phyloP scores from a whole-genome alignment of 768 basidiomycete genomes.

The Macrolepiota dolichaula region DNA sequence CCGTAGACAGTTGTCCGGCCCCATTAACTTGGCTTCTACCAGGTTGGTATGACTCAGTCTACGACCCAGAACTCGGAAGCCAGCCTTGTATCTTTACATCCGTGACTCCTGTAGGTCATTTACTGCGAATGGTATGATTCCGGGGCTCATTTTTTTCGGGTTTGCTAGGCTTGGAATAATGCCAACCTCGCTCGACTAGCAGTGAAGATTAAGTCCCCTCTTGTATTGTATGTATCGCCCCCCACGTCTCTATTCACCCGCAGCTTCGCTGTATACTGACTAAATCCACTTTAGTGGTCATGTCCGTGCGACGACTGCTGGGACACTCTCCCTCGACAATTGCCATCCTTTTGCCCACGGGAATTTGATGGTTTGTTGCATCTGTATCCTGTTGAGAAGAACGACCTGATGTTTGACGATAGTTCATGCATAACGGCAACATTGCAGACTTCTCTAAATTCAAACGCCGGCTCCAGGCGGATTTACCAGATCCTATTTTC shows the following conservation, averaged over 20 bases:
- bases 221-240: constrained; percentile 74
- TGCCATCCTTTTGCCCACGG: constrained; percentile 94
- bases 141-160: neutral
- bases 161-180: constrained; percentile 89
- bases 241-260: neutral
- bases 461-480: constrained; percentile 76
- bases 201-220: constrained; percentile 93
- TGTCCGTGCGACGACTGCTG: constrained; percentile 91
- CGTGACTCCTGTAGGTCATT: constrained; percentile 69
- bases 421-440: constrained; percentile 98
- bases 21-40: neutral
- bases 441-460: constrained; percentile 80
- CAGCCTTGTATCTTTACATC: constrained; percentile 97
- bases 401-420: neutral
- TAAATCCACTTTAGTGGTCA: constrained; percentile 56
- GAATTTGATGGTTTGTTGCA: constrained; percentile 74
- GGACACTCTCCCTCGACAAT: constrained; percentile 88
- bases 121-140: neutral
- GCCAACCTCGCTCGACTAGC: constrained; percentile 89
- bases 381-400: neutral
- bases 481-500: constrained; percentile 81
- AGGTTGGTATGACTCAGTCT: constrained; percentile 94
- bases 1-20: neutral
- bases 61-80: constrained; percentile 77
- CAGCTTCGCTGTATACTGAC: neutral